These are phyloP conservation scores for Mycena epipterygia DNA, from an alignment of 768 basidiomycete genomes.

Conservation along the genomic window DNA sequence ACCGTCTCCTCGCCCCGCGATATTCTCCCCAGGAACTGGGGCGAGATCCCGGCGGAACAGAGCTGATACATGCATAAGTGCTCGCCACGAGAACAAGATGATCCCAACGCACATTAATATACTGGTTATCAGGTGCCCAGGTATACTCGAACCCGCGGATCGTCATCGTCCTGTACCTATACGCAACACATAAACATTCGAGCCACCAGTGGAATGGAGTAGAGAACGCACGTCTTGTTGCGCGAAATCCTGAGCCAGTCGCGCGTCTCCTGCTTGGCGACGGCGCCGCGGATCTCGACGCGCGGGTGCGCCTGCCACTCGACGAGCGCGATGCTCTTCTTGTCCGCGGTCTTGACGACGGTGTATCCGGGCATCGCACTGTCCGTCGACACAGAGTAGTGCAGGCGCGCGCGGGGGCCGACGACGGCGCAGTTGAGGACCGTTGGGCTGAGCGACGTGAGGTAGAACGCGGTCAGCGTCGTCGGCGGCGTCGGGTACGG, in stretches of 20 bases:
- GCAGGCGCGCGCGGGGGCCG: slow-evolving; percentile 60
- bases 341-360: slow-evolving; percentile 62
- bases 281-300: slow-evolving; percentile 67
- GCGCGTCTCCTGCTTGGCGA: slow-evolving; percentile 62
- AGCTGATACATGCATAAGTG: slow-evolving; percentile 52
- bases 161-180: slow-evolving; percentile 65
- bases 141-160: slow-evolving; percentile 63
- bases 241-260: slow-evolving; percentile 68
- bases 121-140: slow-evolving; percentile 69
- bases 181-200: slow-evolving; percentile 11
- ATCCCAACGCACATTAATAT: slow-evolving; percentile 62
- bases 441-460: slow-evolving; percentile 64
- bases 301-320: slow-evolving; percentile 67
- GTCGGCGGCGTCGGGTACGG: slow-evolving; percentile 60
- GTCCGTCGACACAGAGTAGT: slow-evolving; percentile 66
- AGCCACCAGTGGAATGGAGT: slow-evolving; percentile 9
- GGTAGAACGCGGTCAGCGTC: slow-evolving; percentile 55
- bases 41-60: slow-evolving; percentile 54
- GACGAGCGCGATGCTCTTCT: slow-evolving; percentile 64
- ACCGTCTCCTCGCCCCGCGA: slow-evolving; percentile 59
- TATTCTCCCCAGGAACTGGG: slow-evolving; percentile 64
- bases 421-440: slow-evolving; percentile 69
- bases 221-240: slow-evolving; percentile 53
- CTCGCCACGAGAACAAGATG: neutral
- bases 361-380: slow-evolving; percentile 65